These are phyloP conservation scores for Coprinopsis cinerea DNA, from an alignment of 768 basidiomycete genomes.

Conservation along the genomic window DNA sequence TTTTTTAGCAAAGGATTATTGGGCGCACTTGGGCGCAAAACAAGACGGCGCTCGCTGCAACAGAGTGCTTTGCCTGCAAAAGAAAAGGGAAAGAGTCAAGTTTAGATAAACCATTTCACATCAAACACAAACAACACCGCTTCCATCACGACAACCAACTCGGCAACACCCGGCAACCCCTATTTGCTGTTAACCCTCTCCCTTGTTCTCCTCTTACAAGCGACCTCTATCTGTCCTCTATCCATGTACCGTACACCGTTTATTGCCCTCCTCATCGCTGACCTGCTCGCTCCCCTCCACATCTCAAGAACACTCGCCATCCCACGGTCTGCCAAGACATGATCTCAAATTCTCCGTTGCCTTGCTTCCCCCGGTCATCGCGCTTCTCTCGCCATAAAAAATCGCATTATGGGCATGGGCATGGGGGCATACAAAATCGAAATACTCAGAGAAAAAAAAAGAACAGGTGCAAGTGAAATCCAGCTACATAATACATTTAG, in stretches of 20 bases:
- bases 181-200: not conserved
- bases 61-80: conserved; percentile 41
- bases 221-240: not conserved
- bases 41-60: not conserved
- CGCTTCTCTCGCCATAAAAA: not conserved
- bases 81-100: conserved; percentile 7
- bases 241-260: not conserved
- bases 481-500: conserved; percentile 32
- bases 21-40: not conserved
- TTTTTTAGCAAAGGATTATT: too few relatives aligned
- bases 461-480: not conserved
- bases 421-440: not conserved
- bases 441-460: conserved; percentile 1
- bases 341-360: too few relatives aligned
- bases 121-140: not conserved
- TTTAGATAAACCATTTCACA: conserved; percentile 9
- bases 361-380: not conserved
- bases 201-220: conserved; percentile 3
- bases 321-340: too few relatives aligned
- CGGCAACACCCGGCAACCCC: conserved; percentile 7
- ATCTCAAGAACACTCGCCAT: too few relatives aligned
- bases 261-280: too few relatives aligned
- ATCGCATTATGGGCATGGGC: conserved; percentile 1
- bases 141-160: conserved; percentile 4
- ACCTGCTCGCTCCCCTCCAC: too few relatives aligned